Evolutionary conservation across 371 early-diverging fungal species (phyloP), one percentile per base, ranked within the genome.

Genomic region (Mucor mucedo): DNA sequence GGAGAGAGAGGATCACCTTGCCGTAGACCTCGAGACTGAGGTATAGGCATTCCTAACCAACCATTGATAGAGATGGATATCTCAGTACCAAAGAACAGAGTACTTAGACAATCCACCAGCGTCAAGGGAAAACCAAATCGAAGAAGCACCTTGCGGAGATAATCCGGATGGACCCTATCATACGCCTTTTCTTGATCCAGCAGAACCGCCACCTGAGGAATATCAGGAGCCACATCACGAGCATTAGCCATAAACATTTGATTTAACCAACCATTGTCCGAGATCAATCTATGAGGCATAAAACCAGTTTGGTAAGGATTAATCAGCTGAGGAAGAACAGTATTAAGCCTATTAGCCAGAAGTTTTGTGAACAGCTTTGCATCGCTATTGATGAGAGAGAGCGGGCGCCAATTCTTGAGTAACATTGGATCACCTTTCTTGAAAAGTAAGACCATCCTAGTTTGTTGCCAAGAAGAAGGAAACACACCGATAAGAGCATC

Each of bases 391-490:
- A 76, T 76, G 8, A 71, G 49, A 0, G 71, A 69, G 0, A 71
- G 39, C 3, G 75, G 75, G 1, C 67, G 40, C 72, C 72, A 68
- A 50, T 72, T 79, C 0, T 45, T 10, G 9, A 74, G 52, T 0
- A 45, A 52, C 2, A 30, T n/a, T 0, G 71, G 55, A 16, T 72
- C 69, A 0, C 79, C 76, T 58, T 73, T 75, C 56, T 76, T 79
- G 63, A 55, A 72, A 2, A 73, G 62, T 0, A 75, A 41, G 0
- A 73, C 55, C 68, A 78, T 75, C 30, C 59, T 13, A 3, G 71
- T 71, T 2, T 55, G 21, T 21, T 42, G 45, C 72, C 76, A 72
- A 0, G 65, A 62, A 0, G 1, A 9, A 5, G 72, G 66, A 28
- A 60, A 49, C 0, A 27, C 3, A 5, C 62, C 62, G 0, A 52